Evolutionary conservation across 1,139 yeast genomes (phyloP), one percentile per base, ranked within the genome.

Genomic region (Waltiozyma solani): DNA sequence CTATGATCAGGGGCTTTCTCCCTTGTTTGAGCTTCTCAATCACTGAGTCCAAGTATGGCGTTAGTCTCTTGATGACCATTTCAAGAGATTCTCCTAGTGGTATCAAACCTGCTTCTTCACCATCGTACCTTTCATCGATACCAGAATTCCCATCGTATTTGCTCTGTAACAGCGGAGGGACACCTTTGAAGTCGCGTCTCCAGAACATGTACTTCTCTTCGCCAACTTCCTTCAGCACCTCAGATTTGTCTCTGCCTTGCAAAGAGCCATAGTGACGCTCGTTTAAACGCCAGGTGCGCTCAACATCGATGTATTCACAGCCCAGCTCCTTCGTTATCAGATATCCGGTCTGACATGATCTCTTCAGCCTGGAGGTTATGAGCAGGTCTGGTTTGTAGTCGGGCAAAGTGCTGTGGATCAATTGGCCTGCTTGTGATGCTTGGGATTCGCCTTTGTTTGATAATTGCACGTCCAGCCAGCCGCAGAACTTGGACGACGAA

Each of bases 251-350:
- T 34, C 69, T 63, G n/a, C 91, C 91, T 58, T 82, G 93, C 55
- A 80, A 71, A 25, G 71, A 64, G 1, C 94, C 94, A 56, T 83
- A 82, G 57, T 82, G 93, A 43, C 93, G 69, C 54, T 82, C 91
- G 55, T 82, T 82, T 45, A 82, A 59, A 50, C 85, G 68, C 91
- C 93, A 83, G 6, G 73, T 64, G 54, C 96, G 83, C 68, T 80
- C 79, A 59, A 83, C 91, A 58, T 94, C 96, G 48, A 89, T 74
- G 75, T 78, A 86, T 58, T 83, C 71, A 62, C 89, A 83, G 66
- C 83, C 95, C 46, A 96, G 85, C 34, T 66, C 65, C 23, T 71
- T 68, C 20, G 77, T 56, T 18, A 82, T 76, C 5, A 77, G 72
- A 37, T 73, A 67, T 12, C 82, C 79, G 0, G 89, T 80, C 49